Conservation (phyloP, 139 green algal genomes). For the Bryopsis sp. region DNA sequence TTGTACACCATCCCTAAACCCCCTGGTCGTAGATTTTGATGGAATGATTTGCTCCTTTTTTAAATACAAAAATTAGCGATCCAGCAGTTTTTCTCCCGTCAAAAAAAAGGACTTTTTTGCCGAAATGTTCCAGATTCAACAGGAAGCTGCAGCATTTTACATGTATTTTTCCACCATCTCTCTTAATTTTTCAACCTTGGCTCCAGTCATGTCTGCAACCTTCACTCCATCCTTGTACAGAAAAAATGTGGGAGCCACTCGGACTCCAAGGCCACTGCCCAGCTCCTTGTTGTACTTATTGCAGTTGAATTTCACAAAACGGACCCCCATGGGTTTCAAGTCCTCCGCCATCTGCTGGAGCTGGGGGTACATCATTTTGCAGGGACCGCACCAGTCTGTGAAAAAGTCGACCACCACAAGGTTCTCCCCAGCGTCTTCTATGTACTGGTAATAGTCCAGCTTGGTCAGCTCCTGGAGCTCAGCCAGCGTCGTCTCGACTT, state of each 20-base stretch:
- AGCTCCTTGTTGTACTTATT: constrained; percentile 67
- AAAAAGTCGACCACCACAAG: constrained; percentile 61
- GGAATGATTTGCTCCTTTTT: too few relatives aligned
- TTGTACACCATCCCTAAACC: too few relatives aligned
- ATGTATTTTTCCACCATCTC: constrained; percentile 45
- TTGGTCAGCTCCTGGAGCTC: constrained; percentile 10
- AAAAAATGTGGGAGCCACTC: constrained; percentile 39
- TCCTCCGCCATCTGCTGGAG: constrained; percentile 41
- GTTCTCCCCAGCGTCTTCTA: constrained; percentile 16
- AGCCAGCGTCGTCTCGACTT: not conserved
- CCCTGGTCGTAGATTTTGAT: too few relatives aligned
- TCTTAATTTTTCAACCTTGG: constrained; percentile 59
- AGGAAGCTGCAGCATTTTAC: not conserved
- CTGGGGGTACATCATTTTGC: constrained; percentile 68
- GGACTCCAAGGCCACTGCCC: constrained; percentile 42
- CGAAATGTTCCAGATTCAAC: not conserved
- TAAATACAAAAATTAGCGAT: too few relatives aligned
- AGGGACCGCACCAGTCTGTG: constrained; percentile 62
- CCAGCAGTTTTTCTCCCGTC: too few relatives aligned
- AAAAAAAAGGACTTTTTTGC: too few relatives aligned
- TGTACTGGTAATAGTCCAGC: constrained; percentile 11
- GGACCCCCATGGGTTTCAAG: constrained; percentile 32
- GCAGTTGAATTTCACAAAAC: constrained; percentile 70
- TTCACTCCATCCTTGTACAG: constrained; percentile 29
- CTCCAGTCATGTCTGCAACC: constrained; percentile 66